These are phyloP conservation scores for Eragrostis curvula DNA, from an alignment of 176 grass and related monocot genomes.

Conservation along the genomic window DNA sequence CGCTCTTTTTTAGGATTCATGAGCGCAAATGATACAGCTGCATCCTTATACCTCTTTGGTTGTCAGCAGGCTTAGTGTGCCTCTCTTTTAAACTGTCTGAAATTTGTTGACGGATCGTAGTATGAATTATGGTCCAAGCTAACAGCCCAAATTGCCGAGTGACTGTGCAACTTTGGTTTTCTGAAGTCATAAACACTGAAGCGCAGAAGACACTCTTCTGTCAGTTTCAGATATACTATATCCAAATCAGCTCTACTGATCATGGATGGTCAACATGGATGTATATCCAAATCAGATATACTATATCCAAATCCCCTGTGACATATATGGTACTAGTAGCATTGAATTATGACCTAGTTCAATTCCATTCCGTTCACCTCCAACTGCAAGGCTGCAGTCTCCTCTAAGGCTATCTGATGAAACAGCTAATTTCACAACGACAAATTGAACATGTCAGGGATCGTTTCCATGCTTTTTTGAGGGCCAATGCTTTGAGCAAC, in stretches of 20 bases:
- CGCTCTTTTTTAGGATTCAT: not conserved
- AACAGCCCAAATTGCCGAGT: not conserved
- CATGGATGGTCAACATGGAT: not conserved
- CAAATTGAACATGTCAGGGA: not conserved
- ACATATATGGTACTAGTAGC: not conserved
- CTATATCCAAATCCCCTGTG: no score
- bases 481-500: no score
- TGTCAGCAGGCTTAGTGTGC: slow-evolving; percentile 31
- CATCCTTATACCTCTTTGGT: slow-evolving; percentile 2
- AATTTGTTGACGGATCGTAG: slow-evolving; percentile 1
- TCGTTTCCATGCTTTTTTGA: no score
- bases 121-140: not conserved
- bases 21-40: not conserved
- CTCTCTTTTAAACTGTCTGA: not conserved
- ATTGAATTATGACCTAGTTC: not conserved
- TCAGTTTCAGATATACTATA: not conserved
- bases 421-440: not conserved
- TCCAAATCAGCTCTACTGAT: not conserved
- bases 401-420: not conserved
- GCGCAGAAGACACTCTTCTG: not conserved
- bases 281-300: no score
- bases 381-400: not conserved
- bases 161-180: not conserved
- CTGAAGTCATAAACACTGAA: not conserved
- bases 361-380: no score